Percentiles rank a stretch among this genome's conserved stretches.
phyloP scores from a whole-genome alignment of 2,329 filamentous ascomycete genomes.

The Trichoderma citrinoviride region DNA sequence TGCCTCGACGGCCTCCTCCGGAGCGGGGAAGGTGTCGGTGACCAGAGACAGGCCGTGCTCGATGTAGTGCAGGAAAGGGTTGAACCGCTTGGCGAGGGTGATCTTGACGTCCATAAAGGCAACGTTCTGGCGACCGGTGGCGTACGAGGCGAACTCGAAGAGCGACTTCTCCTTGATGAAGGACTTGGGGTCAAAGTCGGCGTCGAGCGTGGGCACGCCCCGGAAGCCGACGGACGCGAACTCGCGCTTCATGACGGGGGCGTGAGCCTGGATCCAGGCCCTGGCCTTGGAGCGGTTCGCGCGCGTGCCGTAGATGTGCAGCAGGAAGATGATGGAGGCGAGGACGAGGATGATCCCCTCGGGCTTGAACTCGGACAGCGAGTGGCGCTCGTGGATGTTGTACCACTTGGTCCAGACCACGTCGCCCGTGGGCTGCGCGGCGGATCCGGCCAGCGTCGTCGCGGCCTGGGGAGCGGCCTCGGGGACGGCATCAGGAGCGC shows the following conservation, averaged over 20 bases:
- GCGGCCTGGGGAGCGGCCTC: conserved; percentile 48
- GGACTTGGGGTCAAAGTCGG: conserved; percentile 38
- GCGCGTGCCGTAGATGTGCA: conserved; percentile 79
- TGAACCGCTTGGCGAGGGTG: conserved; percentile 80
- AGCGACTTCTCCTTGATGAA: conserved; percentile 82
- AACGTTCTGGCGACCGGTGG: conserved; percentile 86
- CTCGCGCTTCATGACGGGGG: conserved; percentile 69
- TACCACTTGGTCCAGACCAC: conserved; percentile 93
- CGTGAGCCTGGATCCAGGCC: conserved; percentile 75
- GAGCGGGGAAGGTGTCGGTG: conserved; percentile 69
- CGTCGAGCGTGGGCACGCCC: conserved; percentile 50
- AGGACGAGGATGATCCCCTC: conserved; percentile 80
- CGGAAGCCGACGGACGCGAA: conserved; percentile 85
- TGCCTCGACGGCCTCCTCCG: conserved; percentile 72
- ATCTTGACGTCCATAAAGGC: conserved; percentile 87
- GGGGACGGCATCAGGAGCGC: conserved; percentile 65
- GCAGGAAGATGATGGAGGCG: conserved; percentile 68
- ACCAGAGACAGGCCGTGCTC: conserved; percentile 73
- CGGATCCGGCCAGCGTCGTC: conserved; percentile 45
- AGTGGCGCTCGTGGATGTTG: conserved; percentile 88
- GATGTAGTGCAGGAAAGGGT: conserved; percentile 61
- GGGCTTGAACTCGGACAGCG: conserved; percentile 77
- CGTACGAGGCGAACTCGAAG: conserved; percentile 83
- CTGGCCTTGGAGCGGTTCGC: conserved; percentile 78
- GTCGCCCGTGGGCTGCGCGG: conserved; percentile 43